Evolutionary conservation across 2,329 filamentous ascomycete genomes (phyloP), one percentile per base, ranked within the genome.

Genomic region (Aspergillus sp.): DNA sequence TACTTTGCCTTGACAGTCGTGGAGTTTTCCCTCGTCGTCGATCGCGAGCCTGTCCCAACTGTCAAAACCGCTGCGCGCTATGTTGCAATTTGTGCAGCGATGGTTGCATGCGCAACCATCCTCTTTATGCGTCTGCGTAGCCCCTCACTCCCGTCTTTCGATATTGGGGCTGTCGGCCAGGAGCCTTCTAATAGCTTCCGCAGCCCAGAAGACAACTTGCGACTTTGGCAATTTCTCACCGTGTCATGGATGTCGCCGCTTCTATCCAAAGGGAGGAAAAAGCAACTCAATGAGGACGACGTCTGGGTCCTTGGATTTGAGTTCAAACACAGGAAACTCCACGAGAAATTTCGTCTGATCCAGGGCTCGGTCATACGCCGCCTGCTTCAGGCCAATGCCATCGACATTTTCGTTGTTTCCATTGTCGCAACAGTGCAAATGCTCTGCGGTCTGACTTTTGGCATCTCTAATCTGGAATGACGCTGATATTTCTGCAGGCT

Each of bases 171-270:
- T 11, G 66, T 74, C 2, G 75, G 71, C 33, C 62, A 67, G 12
- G 42, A 58, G 4, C 75, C 82, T 1, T 78, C 70, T 0, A 67
- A 61, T 2, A 57, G 67, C 2, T 61, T 82, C n/a, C 79, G 85
- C 17, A 78, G 72, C 29, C 80, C 86, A 0, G 86, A 94, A 54
- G 86, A 94, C 45, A 77, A 82, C 41, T 55, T 93, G 15, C 82
- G 72, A 1, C 65, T 88, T 1, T 86, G 84, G 72, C 82, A 88
- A 44, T 94, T 85, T 60, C 82, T 89, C 74, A 80, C 75, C 4
- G 80, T 93, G 16, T 82, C 75, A 0, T 94, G 86, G 86, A 80
- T 93, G 61, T 66, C 67, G 1, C 80, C 86, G 0, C 60, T 93
- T 5, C 85, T 93, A 8, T 62, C 66, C 1, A 58, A 77, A 15